Base-by-base conservation (phyloP, 768 basidiomycete species). In the Mycena capillaripes region DNA sequence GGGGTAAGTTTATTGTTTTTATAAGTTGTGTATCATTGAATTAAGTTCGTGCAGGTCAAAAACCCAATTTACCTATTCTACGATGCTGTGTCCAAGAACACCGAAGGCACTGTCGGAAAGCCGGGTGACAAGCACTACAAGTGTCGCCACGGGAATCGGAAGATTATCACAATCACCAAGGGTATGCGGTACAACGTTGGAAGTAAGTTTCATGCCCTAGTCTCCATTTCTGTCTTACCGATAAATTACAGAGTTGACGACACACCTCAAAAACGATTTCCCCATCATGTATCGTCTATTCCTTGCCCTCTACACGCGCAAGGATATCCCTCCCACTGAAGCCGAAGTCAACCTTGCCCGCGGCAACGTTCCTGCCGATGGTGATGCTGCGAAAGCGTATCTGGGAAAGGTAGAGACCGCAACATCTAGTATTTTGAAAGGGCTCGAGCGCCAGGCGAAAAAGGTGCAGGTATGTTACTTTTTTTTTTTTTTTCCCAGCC, bases 51-150 rank as follows among this genome's bases (percentile, higher is more conserved):
- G 30, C 57, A 61, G 60, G 8, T 29, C 30, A 61, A 61, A 27
- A 74, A 75, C 50, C 75, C 76, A 2, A 76, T 78, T 38, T 77
- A 77, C 66, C 44, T 65, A 56, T 78, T 77, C 46, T 77, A 78
- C 62, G 66, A 78, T 32, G 8, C 10, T 12, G 70, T 71, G 14
- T 34, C 38, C 12, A 38, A 36, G 4, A 68, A 76, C 46, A 38
- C 64, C 5, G 34, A 66, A 2, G 76, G 77, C 9, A 40, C 30
- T 7, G 17, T 57, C 21, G 68, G 76, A 17, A 62, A 70, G 17
- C 29, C 48, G 5, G 75, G 77, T 14, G 75, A 77, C 68, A 76
- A 71, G 30, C 77, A 78, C 63, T 78, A 73, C 65, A 50, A 69
- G 19, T 77, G 78, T 36, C 73, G 48, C 58, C 76, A 77, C 58